phyloP scores from a whole-genome alignment of 805 yeast species.

The Nakazawaea sp. region DNA sequence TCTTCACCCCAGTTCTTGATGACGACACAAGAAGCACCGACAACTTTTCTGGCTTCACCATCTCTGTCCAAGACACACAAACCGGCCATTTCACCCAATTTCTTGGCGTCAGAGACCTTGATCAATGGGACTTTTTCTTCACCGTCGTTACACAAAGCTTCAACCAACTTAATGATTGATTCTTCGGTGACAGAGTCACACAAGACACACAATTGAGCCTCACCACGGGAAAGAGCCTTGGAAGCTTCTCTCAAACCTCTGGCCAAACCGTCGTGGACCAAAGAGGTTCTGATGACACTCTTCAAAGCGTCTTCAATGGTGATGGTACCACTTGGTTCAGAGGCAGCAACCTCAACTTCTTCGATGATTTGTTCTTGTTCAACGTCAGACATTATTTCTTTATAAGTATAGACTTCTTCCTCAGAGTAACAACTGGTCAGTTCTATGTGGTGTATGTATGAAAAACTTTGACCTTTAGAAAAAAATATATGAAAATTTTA shows the following conservation, averaged over 20 bases:
- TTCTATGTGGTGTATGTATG: slow-evolving; percentile 15
- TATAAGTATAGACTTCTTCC: slow-evolving; percentile 28
- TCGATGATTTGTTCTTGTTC: slow-evolving; percentile 81
- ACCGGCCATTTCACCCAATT: slow-evolving; percentile 99
- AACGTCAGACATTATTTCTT: slow-evolving; percentile 72
- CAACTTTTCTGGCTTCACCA: slow-evolving; percentile 99
- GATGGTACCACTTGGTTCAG: slow-evolving; percentile 81
- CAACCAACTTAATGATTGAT: slow-evolving; percentile 93
- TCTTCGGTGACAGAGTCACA: slow-evolving; percentile 99
- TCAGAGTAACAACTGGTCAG: slow-evolving; percentile 33
- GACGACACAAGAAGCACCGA: slow-evolving; percentile 99
- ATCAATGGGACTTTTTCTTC: slow-evolving; percentile 94
- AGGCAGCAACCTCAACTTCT: slow-evolving; percentile 69
- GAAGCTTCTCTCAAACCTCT: slow-evolving; percentile 99
- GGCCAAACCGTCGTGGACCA: slow-evolving; percentile 99
- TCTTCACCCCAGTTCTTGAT: slow-evolving; percentile 99
- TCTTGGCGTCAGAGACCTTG: slow-evolving; percentile 99
- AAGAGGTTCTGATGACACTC: slow-evolving; percentile 96
- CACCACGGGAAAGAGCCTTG: slow-evolving; percentile 95
- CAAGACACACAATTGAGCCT: slow-evolving; percentile 95
- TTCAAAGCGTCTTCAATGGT: slow-evolving; percentile 98
- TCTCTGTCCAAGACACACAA: slow-evolving; percentile 99
- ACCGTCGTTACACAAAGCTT: slow-evolving; percentile 94
- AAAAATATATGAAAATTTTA: too few species aligned
- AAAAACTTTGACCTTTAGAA: too few species aligned